Conservation (phyloP, 257 asterid genomes). For the Voacanga thouarsii region DNA sequence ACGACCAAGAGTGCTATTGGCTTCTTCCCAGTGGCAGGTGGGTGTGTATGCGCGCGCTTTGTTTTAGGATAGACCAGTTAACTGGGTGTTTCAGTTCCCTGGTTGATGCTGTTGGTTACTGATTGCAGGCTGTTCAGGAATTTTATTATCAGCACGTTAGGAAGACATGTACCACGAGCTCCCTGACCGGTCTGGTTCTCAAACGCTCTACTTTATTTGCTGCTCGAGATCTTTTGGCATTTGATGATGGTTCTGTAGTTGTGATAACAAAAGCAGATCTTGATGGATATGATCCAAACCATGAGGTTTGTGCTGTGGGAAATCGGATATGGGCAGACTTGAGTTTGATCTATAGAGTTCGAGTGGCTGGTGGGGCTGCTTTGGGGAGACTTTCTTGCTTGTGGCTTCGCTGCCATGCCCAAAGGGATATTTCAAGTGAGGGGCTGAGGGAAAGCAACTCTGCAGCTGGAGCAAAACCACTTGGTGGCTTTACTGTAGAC, state of each 20-base stretch:
- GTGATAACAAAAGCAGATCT: constrained; percentile 51
- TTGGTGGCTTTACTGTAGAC: constrained; percentile 36
- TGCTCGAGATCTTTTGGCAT: constrained; percentile 30
- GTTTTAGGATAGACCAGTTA: neutral
- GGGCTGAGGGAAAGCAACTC: constrained; percentile 22
- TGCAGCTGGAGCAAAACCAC: constrained; percentile 21
- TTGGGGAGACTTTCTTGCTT: constrained; percentile 47
- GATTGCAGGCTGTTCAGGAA: constrained; percentile 49
- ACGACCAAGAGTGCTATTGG: constrained; percentile 60
- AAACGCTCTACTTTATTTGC: constrained; percentile 28
- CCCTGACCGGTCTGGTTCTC: constrained; percentile 13
- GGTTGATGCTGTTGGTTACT: constrained; percentile 13
- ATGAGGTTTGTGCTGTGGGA: constrained; percentile 22
- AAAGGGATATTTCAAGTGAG: constrained; percentile 26
- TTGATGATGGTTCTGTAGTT: constrained; percentile 59
- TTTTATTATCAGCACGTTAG: constrained; percentile 33
- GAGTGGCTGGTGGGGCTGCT: constrained; percentile 50
- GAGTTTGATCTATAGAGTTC: constrained; percentile 47
- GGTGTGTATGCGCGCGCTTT: neutral
- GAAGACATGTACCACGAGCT: constrained; percentile 18
- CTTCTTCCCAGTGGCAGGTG: constrained; percentile 61
- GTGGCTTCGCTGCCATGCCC: constrained; percentile 39
- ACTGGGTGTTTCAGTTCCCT: neutral
- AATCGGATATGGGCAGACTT: constrained; percentile 42
- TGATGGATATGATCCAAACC: constrained; percentile 40